Evolutionary conservation across 805 yeast species (phyloP), one percentile per base, ranked within the genome.

Genomic region (Millerozyma acaciae): DNA sequence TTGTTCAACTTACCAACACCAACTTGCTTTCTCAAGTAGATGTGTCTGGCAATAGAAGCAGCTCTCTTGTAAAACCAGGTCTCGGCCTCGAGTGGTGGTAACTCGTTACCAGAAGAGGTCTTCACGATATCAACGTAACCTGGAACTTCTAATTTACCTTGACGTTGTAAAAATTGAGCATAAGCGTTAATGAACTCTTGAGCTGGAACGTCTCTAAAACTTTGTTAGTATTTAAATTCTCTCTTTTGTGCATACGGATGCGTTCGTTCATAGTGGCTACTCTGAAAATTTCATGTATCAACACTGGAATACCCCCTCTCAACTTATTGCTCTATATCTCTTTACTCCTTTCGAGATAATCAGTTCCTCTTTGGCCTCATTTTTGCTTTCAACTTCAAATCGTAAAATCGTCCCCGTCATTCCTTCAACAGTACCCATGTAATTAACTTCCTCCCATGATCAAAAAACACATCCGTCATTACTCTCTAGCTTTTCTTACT

Each of bases 31-130:
- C 96, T 88, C 76, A 93, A 80, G 95, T 93, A 93, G 75, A 93
- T 82, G 89, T 93, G 98, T 80, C 98, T 93, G 66, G 98, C 98
- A 71, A 89, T 88, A 43, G 98, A 90, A 64, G 98, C 98, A 62
- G 98, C 95, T 76, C 98, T 85, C 86, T 85, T 86, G 96, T 90
- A 90, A 85, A 87, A 90, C 98, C 98, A 93, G 66, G 90, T 88
- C 76, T 88, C 97, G 60, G 97, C 75, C 70, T 93, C 97, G 78
- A 90, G 97, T 70, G 98, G 98, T 70, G 98, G 98, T 71, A 93
- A 84, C 70, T 93, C 98, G 68, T 90, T 89, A 76, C 96, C 95
- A 55, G 95, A 83, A 52, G 96, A 84, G 71, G 98, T 93, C 88
- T 93, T 93, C 77, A 93, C 98, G 60, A 90, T 74, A 79, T 93